Conservation (phyloP, 768 basidiomycete genomes). For the Aureoboletus auriporus region DNA sequence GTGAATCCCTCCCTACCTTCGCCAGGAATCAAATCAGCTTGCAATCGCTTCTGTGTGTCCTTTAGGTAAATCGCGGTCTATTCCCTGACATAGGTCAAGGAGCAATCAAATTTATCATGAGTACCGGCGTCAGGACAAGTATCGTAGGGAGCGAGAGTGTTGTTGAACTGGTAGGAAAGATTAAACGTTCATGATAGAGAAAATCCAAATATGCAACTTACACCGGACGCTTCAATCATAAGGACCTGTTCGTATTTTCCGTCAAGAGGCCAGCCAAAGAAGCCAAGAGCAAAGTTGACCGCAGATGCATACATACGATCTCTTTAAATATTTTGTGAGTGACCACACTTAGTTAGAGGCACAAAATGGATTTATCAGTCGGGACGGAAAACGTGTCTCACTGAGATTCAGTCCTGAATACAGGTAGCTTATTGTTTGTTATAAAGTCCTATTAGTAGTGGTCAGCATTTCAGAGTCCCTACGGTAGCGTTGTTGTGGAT, state of each 20-base stretch:
- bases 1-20: conserved; percentile 45
- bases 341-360: not conserved
- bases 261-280: conserved; percentile 73
- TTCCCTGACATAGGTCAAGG: conserved; percentile 47
- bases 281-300: conserved; percentile 66
- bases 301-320: conserved; percentile 69
- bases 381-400: conserved; percentile 24
- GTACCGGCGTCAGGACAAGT: conserved; percentile 68
- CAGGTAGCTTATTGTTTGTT: conserved; percentile 57
- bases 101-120: conserved; percentile 51
- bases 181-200: not conserved
- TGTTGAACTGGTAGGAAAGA: conserved; percentile 54
- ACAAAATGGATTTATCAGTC: no score
- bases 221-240: conserved; percentile 62
- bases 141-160: conserved; percentile 81
- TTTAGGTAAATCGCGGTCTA: conserved; percentile 76
- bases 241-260: conserved; percentile 74
- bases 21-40: conserved; percentile 39
- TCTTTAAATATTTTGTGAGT: conserved; percentile 32
- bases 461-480: conserved; percentile 15
- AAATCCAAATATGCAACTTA: conserved; percentile 31
- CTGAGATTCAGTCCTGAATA: conserved; percentile 80
- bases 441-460: conserved; percentile 50
- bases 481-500: no score
- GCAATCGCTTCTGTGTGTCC: conserved; percentile 58